Base-by-base conservation (phyloP, 1,284 basidiomycete genomes). In the Earliella scabrosa region DNA sequence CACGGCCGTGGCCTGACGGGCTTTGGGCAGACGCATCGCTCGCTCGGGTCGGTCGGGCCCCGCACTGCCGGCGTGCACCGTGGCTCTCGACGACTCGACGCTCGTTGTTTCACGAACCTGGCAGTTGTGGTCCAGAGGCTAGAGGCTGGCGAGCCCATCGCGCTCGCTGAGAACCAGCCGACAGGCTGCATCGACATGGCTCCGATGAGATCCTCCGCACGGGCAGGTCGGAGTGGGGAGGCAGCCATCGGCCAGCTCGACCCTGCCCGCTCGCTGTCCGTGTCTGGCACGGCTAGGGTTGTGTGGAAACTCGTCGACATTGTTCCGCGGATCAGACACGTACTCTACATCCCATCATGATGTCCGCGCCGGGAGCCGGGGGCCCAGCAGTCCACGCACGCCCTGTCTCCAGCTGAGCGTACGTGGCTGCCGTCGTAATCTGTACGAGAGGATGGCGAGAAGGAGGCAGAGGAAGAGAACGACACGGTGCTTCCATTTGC, bases 401-500 rank as follows among this genome's bases (percentile, higher is more conserved):
- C 38, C 21, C 29, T 36, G 35, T 16, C 27, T 48, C 60, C 57
- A 62, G 20, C 52, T 38, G 47, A 59, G 45, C 45, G 54, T 29
- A 26, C 54, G 58, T 23, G 50, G 46, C 3, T 36, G 38, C 31
- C 54, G 52, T 24, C 60, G 57, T 16, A 46, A 20, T 27, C 54
- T 39, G 35, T 50, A 52, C 21, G 56, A 55, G 49, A 59, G 45
- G 31, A 66, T 43, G 45, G 59, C 52, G 40, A 65, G 14, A 45
- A 56, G 34, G 40, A 68, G 23, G 40, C 52, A 50, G 16, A 61
- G 54, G 32, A 57, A 20, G 18, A 47, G 53, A 13, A 72, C 69
- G 51, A 82, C 70, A 53, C 73, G 75, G 35, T 67, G 71, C 39
- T 75, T 71, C 87, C 88, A 89, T 24, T 81, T 78, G 59, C 76